These are phyloP conservation scores for Echeveria elegans DNA, from an alignment of 164 flowering plant species.

Conservation along the genomic window DNA sequence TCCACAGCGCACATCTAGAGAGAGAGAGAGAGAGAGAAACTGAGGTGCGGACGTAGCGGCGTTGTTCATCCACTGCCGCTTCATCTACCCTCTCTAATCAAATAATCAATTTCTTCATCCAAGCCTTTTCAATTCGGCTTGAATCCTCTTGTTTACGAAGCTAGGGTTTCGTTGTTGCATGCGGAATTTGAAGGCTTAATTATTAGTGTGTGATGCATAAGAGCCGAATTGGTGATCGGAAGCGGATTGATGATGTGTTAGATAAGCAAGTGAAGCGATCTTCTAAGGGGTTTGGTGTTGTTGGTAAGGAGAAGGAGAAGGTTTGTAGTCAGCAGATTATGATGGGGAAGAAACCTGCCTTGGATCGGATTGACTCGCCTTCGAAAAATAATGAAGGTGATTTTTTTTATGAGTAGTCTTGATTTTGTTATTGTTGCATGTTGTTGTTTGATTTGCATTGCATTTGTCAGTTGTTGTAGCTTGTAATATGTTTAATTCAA, in stretches of 20 bases:
- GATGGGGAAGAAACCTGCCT: conserved; percentile 22
- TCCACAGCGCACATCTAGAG: too few relatives aligned
- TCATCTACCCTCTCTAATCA: too few relatives aligned
- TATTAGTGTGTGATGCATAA: conserved; percentile 35
- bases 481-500: too few relatives aligned
- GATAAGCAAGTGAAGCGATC: conserved; percentile 68
- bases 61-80: background rate
- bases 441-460: background rate
- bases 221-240: conserved; percentile 51
- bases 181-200: conserved; percentile 1
- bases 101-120: background rate
- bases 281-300: conserved; percentile 26
- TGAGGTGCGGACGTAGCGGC: background rate
- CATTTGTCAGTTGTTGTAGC: too few relatives aligned
- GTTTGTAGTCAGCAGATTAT: conserved; percentile 1
- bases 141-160: background rate
- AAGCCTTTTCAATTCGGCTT: background rate
- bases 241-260: conserved; percentile 59
- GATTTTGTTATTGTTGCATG: too few relatives aligned
- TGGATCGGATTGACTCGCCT: conserved; percentile 29
- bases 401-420: background rate
- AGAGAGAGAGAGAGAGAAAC: too few relatives aligned
- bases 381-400: background rate
- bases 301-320: conserved; percentile 34
- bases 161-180: background rate